Base-by-base conservation (phyloP, 2,329 filamentous ascomycete genomes). In the Hymenoscyphus salicellus region DNA sequence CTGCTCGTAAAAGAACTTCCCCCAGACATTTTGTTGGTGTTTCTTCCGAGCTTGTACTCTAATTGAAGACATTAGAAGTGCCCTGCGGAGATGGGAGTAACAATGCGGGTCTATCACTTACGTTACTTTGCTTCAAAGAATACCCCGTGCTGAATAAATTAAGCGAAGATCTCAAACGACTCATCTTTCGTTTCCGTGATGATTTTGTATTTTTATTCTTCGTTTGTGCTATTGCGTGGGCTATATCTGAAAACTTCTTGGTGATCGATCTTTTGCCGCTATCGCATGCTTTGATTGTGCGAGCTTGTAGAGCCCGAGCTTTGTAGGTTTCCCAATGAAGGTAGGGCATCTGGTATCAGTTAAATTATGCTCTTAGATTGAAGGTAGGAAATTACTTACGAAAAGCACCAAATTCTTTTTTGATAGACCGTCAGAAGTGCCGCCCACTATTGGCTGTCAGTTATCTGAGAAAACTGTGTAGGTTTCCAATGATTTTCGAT, bases 291-390 rank as follows among this genome's bases (percentile, higher is more conserved):
- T 17, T 36, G 16, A 59, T 64, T 20, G 28, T 64, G n/a, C 36
- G 33, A 20, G 33, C 55, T 10, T 38, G 62, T 16, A 36, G 30
- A 17, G 65, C 14, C 63, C 57, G 14, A 61, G 61, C 33, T 58
- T 32, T 63, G 28, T 66, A 63, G 5, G 68, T 71, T 63, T 70
- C 68, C 69, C 69, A 71, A 30, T 70, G 68, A 14, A 71, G 61
- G 55, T 70, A 70, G 8, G 69, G 69, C 55, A 71, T 59, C 68
- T 70, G 16, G 7, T 55, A 55, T n/a, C 6, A 16, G 30, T 55
- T 14, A 55, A 7, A 49, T 10, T 23, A 20, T 49, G 7, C 6
- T 20, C 43, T 23, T 49, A 3, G n/a, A 20, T 10, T 20, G 7
- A 23, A 11, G 20, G 7, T 49, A 23, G n/a, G 11, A 55, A 28